Evolutionary conservation across 2,329 filamentous ascomycete species (phyloP).

Genomic region (Hypoxylon sp.): DNA sequence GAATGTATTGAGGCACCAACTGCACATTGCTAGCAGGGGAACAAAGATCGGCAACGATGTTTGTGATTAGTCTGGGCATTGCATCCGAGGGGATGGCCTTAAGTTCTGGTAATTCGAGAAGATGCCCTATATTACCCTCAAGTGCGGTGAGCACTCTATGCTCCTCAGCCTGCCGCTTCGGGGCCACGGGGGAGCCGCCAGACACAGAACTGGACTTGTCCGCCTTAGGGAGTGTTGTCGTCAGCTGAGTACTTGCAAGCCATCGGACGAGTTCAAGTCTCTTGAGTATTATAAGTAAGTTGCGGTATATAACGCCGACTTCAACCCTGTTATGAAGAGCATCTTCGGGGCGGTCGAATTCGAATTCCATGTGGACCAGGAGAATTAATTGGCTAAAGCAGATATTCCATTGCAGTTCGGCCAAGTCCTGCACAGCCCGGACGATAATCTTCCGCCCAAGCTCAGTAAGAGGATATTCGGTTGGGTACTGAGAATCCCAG

Average conservation of each 20-base stretch:
- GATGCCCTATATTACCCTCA: slow-evolving; percentile 71
- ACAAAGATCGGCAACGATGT: slow-evolving; percentile 75
- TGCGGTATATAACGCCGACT: slow-evolving; percentile 77
- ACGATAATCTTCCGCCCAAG: slow-evolving; percentile 83
- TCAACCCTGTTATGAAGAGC: slow-evolving; percentile 71
- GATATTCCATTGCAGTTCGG: slow-evolving; percentile 78
- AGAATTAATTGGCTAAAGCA: slow-evolving; percentile 87
- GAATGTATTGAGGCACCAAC: slow-evolving; percentile 70
- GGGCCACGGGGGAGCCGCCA: slow-evolving; percentile 50
- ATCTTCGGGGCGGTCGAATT: slow-evolving; percentile 80
- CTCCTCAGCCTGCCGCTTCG: slow-evolving; percentile 61
- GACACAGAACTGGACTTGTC: slow-evolving; percentile 56
- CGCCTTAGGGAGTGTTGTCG: slow-evolving; percentile 60
- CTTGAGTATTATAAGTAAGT: slow-evolving; percentile 77
- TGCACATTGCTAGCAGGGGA: slow-evolving; percentile 75
- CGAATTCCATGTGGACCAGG: slow-evolving; percentile 86
- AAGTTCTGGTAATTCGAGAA: slow-evolving; percentile 71
- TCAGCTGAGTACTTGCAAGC: slow-evolving; percentile 72
- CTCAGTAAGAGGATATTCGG: slow-evolving; percentile 69
- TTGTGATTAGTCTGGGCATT: slow-evolving; percentile 69
- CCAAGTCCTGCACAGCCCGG: slow-evolving; percentile 81
- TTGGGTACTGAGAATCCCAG: slow-evolving; percentile 55
- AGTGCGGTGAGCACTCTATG: slow-evolving; percentile 68
- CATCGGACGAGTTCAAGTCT: slow-evolving; percentile 80
- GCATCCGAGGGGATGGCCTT: slow-evolving; percentile 56